Evolutionary conservation across 768 basidiomycete species (phyloP).

Genomic region (Mrakia blollopis): DNA sequence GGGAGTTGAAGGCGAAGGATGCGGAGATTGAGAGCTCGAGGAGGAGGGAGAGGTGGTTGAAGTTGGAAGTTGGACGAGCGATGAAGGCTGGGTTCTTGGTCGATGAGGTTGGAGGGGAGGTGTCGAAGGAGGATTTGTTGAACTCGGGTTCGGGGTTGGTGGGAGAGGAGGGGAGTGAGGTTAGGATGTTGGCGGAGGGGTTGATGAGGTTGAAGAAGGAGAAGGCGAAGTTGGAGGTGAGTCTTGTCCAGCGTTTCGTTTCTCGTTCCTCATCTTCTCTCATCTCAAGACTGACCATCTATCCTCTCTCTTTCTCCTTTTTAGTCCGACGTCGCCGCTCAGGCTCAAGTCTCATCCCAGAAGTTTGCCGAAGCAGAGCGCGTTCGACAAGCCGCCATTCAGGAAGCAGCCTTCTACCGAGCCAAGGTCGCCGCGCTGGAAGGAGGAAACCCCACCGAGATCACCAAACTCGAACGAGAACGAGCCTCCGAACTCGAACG

Average conservation of each 20-base stretch:
- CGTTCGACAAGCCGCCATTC: slow-evolving; percentile 66
- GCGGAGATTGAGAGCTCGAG: slow-evolving; percentile 69
- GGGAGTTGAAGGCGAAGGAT: slow-evolving; percentile 77
- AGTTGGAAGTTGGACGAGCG: slow-evolving; percentile 69
- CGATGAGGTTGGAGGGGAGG: slow-evolving; percentile 50
- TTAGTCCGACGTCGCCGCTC: slow-evolving; percentile 51
- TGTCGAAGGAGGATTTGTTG: slow-evolving; percentile 45
- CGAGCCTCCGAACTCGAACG: slow-evolving; percentile 69
- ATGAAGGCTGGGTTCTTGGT: slow-evolving; percentile 70
- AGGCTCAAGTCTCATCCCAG: slow-evolving; percentile 71
- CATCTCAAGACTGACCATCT: not conserved
- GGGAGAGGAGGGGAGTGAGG: slow-evolving; percentile 24
- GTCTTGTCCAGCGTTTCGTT: slow-evolving; percentile 33
- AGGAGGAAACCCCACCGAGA: slow-evolving; percentile 59
- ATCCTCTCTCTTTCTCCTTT: not conserved
- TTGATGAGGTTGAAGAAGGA: slow-evolving; percentile 80
- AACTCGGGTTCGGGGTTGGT: slow-evolving; percentile 20
- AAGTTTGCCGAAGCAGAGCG: slow-evolving; percentile 74
- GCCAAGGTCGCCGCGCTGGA: slow-evolving; percentile 89
- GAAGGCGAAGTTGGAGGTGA: slow-evolving; percentile 76
- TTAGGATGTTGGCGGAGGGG: slow-evolving; percentile 57
- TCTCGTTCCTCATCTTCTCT: not conserved
- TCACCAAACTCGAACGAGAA: slow-evolving; percentile 68
- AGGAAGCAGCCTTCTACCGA: slow-evolving; percentile 93
- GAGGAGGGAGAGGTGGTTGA: slow-evolving; percentile 80